phyloP scores from a whole-genome alignment of 1,139 yeast species.

The Kazachstania sp. region DNA sequence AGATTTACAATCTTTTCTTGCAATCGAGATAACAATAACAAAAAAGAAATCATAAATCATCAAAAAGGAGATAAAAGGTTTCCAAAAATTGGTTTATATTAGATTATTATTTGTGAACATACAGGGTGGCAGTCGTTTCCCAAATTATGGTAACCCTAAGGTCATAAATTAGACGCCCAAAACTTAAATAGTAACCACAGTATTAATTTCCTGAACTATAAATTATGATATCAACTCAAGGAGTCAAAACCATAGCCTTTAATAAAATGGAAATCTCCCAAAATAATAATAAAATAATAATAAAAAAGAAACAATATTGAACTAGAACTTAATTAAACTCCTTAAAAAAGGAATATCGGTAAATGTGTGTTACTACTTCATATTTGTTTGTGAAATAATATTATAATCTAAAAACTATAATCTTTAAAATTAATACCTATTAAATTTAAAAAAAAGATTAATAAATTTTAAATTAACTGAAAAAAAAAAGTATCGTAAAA shows the following conservation, averaged over 20 bases:
- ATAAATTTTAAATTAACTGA: no score
- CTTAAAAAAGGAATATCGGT: not conserved
- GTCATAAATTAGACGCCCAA: not conserved
- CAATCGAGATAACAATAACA: conserved; percentile 6
- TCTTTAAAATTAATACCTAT: not conserved
- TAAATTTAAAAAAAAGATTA: not conserved
- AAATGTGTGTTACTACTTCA: not conserved
- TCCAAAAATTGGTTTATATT: not conserved
- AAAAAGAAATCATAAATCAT: not conserved
- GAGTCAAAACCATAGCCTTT: no score
- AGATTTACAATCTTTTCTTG: conserved; percentile 23
- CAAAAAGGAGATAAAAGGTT: not conserved
- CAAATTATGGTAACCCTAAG: not conserved
- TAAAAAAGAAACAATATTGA: not conserved
- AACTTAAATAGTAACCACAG: not conserved
- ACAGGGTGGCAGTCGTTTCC: not conserved
- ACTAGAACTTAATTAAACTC: not conserved
- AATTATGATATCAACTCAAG: no score
- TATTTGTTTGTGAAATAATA: no score
- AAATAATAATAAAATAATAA: not conserved
- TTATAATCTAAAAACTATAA: not conserved
- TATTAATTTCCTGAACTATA: not conserved
- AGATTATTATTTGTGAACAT: not conserved
- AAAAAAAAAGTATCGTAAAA: no score
- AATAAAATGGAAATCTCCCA: not conserved